These are phyloP conservation scores for Sonneratia alba DNA, from an alignment of 345 rosid genomes.

Conservation along the genomic window DNA sequence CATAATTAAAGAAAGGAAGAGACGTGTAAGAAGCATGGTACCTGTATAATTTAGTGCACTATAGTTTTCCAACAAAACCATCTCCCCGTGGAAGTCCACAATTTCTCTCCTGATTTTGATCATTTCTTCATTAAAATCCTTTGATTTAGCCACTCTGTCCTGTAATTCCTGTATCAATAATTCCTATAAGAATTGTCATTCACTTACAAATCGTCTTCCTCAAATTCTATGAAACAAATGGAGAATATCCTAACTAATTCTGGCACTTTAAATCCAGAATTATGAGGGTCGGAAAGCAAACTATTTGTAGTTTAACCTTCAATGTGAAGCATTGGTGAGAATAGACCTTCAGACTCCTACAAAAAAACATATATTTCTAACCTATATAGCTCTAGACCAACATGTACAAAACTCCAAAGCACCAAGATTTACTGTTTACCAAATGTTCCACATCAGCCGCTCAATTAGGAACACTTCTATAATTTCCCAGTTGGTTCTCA, in stretches of 20 bases:
- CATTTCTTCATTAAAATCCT: slow-evolving; percentile 39
- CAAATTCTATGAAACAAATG: background rate
- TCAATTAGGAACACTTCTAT: background rate
- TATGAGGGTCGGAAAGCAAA: background rate
- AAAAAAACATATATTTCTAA: background rate
- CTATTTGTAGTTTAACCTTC: background rate
- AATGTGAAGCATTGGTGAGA: background rate
- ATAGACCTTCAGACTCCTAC: background rate
- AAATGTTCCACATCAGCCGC: too few species aligned
- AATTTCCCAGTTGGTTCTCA: background rate
- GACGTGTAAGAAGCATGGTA: slow-evolving; percentile 8
- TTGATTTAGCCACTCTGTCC: slow-evolving; percentile 58
- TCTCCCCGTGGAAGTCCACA: slow-evolving; percentile 88
- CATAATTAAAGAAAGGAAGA: background rate
- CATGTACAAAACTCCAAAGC: background rate
- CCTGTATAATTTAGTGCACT: slow-evolving; percentile 95
- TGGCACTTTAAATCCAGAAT: background rate
- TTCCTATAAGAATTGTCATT: background rate
- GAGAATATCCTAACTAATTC: too few species aligned
- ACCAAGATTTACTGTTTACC: background rate
- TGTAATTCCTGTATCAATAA: slow-evolving; percentile 57
- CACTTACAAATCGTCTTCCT: background rate
- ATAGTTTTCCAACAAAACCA: slow-evolving; percentile 87
- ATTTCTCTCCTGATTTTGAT: slow-evolving; percentile 66
- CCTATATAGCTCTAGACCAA: background rate